These are phyloP conservation scores for Nymphaea thermarum DNA, from an alignment of 164 flowering plant species.

Conservation along the genomic window DNA sequence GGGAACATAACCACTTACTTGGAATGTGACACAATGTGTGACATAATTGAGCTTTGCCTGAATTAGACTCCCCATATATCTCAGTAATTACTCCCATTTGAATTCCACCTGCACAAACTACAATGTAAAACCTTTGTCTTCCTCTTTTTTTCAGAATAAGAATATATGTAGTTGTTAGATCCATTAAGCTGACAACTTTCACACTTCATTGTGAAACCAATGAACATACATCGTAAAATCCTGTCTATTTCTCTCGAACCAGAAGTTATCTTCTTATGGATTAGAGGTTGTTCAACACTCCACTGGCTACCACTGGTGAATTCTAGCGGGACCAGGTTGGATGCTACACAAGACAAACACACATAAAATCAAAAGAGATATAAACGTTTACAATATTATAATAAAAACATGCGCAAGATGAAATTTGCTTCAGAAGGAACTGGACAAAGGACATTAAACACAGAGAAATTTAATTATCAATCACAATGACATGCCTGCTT, in stretches of 20 bases:
- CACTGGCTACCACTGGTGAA: constrained; percentile 1
- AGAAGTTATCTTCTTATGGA: constrained; percentile 82
- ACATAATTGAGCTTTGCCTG: constrained; percentile 92
- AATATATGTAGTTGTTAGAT: too few species aligned
- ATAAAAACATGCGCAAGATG: not conserved
- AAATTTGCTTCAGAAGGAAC: not conserved
- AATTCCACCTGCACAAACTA: constrained; percentile 52
- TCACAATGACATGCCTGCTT: constrained; percentile 43
- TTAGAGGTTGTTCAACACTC: constrained; percentile 81
- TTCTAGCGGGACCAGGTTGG: constrained; percentile 46
- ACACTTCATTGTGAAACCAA: too few species aligned
- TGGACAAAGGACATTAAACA: not conserved
- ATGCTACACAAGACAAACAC: constrained; percentile 31
- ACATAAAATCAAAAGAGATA: constrained; percentile 1
- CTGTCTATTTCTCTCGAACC: constrained; percentile 94
- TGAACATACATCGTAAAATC: constrained; percentile 15
- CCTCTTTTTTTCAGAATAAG: too few species aligned
- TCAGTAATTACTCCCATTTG: constrained; percentile 94
- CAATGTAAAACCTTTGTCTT: too few species aligned
- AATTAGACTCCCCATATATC: constrained; percentile 84
- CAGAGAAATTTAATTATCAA: not conserved
- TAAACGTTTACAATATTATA: not conserved
- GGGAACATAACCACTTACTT: constrained; percentile 29
- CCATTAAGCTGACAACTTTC: too few species aligned
- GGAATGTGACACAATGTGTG: constrained; percentile 97